Evolutionary conservation across 345 rosid genomes (phyloP), one percentile per base, ranked within the genome.

Genomic region (Arabis alpina): DNA sequence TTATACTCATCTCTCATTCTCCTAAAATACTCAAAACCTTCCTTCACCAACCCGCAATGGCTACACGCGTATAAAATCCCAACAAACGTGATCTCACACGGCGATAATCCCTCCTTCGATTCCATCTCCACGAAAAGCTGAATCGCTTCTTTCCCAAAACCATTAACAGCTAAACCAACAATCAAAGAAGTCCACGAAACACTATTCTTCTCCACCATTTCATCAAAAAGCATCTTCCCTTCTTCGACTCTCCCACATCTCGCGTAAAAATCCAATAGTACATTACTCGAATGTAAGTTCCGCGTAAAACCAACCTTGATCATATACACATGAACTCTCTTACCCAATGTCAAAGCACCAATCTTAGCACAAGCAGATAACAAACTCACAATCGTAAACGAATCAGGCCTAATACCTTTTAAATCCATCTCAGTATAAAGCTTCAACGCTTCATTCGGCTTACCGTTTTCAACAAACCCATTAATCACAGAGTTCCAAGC

Each of bases 401-500:
- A 90, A 77, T 93, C 97, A 0, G 98, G 98, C 75, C 67, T 77
- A 10, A 83, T 54, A 37, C 88, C 89, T 25, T 68, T 83, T 9
- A 64, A 52, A 54, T 48, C 67, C 97, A 93, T 88, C 48, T 84
- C 73, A 66, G 63, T 76, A 61, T 78, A 88, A 53, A 88, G 82
- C 7, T 32, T 41, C 42, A 93, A 76, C 42, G 92, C 97, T 64
- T 88, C 92, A 39, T 75, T 72, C 32, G 90, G 86, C 67, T 61
- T 80, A 50, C 97, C 90, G 34, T 90, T 93, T 42, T 82, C 79
- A 6, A 85, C 88, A 78, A 87, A 87, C 65, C 92, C 98, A 73
- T 87, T 87, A 71, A 93, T 90, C 59, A 90, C 86, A 48, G 96
- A 84, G 77, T 93, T 93, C 97, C 98, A 93, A 57, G 97, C 84